Evolutionary conservation across 1,284 basidiomycete genomes (phyloP), one percentile per base, ranked within the genome.

Genomic region (Pholiota adiposa): DNA sequence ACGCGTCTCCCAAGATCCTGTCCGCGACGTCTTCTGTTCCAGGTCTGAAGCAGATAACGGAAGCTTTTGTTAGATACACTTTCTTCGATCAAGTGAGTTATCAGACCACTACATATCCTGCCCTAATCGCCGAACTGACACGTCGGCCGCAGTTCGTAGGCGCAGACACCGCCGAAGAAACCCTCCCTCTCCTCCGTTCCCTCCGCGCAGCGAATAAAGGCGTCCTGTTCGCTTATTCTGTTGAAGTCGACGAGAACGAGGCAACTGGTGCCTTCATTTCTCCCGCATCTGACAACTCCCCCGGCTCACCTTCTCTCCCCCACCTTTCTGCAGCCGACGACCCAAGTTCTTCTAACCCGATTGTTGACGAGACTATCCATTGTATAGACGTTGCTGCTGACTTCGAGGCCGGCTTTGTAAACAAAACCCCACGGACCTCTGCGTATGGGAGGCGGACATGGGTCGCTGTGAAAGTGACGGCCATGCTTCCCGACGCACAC

Each of bases 141-240:
- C 33, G 27, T 36, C 33, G n/a, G n/a, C n/a, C n/a, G 2, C 70
- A 94, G 86, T 97, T 97, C 68, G 94, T 96, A 5, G 93, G 94
- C 1, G 94, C 92, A 3, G 94, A 97, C 62, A 89, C 90, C 0
- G 89, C 90, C 0, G 81, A 84, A 33, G 88, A 83, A 41, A 86
- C 88, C 12, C 66, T 93, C 7, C 86, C 89, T 1, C 70, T 91
- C 2, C 83, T 97, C 49, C 78, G 81, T 41, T 70, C 75, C 16
- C 78, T 97, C 33, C 83, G 92, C 23, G 70, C 73, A 9, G 82
- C 84, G 63, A 89, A 90, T 66, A 90, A 89, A 62, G 95, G 93
- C 4, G 80, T 84, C n/a, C 77, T 97, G 16, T 86, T 97, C 65
- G 89, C 85, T 34, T 96, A 96, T 75, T 92, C 88, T 48, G 93